Evolutionary conservation across 1,139 yeast genomes (phyloP), one percentile per base, ranked within the genome.

Genomic region (Candida anutae): DNA sequence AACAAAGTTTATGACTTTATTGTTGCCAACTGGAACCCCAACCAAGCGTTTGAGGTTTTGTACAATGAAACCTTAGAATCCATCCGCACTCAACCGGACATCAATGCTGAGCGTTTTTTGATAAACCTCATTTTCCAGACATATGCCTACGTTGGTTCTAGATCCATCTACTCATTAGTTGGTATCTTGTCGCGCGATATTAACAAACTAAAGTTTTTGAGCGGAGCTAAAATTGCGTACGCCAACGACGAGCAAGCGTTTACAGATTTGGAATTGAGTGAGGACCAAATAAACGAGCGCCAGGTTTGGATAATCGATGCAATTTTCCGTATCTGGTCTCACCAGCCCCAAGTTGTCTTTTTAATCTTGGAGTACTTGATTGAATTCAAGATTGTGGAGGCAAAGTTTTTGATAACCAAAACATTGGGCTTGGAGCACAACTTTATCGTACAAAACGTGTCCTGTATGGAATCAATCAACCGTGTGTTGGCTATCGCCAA

Each of bases 131-230:
- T 87, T 15, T 66, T 80, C 39, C 88, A 84, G 45, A 67, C 82
- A 0, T 67, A 85, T 31, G 82, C 93, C 26, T 79, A 77, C 44
- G 77, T 87, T 35, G 96, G 97, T 15, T 80, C 85, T 26, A 72
- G 97, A 48, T 87, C 97, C 1, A 69, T 88, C 26, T 83, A 94
- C 15, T 94, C 94, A 32, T 87, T 87, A 23, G 78, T 77, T 30
- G 75, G 75, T 40, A 77, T 82, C 48, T 63, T 85, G 34, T 65
- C 69, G 23, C 69, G 77, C 34, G 70, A 77, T 30, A 55, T 64
- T 21, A 64, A 62, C 25, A 66, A 76, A 32, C 56, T 88, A 38
- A 59, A 58, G 39, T 62, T 46, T 40, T 43, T 62, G 22, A 50
- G 62, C 36, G 71, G 71, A 1, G 39, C 50, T 13, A 37, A 49